A percentile compares a stretch with the other conserved stretches of the same genome.
phyloP scores from a whole-genome alignment of 805 yeast genomes.

The Blastobotrys terrestris region DNA sequence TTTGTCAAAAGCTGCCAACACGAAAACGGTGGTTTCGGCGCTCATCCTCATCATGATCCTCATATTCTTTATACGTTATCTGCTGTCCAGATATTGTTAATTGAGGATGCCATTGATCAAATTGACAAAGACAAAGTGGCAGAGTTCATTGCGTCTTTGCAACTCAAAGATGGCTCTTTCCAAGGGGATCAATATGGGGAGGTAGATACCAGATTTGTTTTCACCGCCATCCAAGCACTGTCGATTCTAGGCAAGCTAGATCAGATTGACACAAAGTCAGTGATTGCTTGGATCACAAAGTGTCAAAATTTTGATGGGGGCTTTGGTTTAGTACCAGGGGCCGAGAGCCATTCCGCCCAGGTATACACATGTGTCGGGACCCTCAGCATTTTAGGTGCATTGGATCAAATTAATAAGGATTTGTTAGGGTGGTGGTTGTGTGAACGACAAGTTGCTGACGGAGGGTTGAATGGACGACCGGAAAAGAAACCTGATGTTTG shows the following conservation, averaged over 20 bases:
- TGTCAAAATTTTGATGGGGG: conserved; percentile 96
- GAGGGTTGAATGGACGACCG: conserved; percentile 95
- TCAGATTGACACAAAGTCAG: conserved; percentile 37
- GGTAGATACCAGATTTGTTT: conserved; percentile 85
- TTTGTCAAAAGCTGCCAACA: conserved; percentile 65
- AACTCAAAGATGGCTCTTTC: conserved; percentile 62
- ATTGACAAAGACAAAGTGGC: conserved; percentile 32
- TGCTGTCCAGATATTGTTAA: conserved; percentile 72
- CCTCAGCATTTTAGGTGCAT: conserved; percentile 56
- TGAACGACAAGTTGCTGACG: conserved; percentile 79
- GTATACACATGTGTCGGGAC: conserved; percentile 79
- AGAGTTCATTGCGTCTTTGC: conserved; percentile 40
- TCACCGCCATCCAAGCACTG: conserved; percentile 69
- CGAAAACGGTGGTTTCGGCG: conserved; percentile 64
- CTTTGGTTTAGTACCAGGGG: conserved; percentile 88
- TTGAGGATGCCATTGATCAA: conserved; percentile 52
- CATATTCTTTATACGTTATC: conserved; percentile 81
- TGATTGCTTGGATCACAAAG: conserved; percentile 54
- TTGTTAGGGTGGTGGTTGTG: conserved; percentile 78
- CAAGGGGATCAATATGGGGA: conserved; percentile 92
- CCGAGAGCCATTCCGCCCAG: conserved; percentile 93
- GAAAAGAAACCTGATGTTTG: conserved; percentile 97
- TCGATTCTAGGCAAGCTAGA: conserved; percentile 62
- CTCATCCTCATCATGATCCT: conserved; percentile 84
- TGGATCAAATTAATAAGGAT: conserved; percentile 42